Base-by-base conservation (phyloP, 257 asterid genomes). In the Misopates orontium region DNA sequence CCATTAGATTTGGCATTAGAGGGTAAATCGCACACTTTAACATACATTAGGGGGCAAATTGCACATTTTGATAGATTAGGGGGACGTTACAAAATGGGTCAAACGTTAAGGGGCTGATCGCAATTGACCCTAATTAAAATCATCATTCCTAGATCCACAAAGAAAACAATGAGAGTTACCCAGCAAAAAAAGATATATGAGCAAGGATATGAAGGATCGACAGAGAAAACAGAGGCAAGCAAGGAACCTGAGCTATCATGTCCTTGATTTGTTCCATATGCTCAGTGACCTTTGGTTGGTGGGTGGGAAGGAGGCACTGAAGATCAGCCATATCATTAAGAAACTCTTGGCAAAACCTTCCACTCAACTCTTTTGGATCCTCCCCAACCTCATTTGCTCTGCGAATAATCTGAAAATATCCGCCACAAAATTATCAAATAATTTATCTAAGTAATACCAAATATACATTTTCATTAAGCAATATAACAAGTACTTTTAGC, bases 231-330 rank as follows among this genome's bases (percentile, higher is more conserved):
- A 23, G 23, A 5, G 24, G 49, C 22, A 28, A 44, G 74, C 57
- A 40, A 73, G 23, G 31, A 64, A 92, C 98, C 96, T 91, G 67
- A 50, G 84, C 80, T 57, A 89, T 87, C 96, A 89, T 87, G 72
- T 81, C 85, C 82, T 82, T 82, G 49, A 89, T 85, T 52, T 89
- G 87, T 56, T 85, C 95, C 70, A 84, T 84, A 60, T 86, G 88
- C 42, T 86, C 95, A 40, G 89, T 86, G 60, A 87, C 96, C 28
- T 88, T 86, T 32, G 96, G 89, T 73, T 89, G 91, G 76, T 89
- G 83, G 31, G 95, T 87, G 42, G 95, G 96, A 69, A 66, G 66
- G 66, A 85, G 92, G 85, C 96, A 87, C 71, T 89, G 96, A 68
- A 89, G 95, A 85, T 81, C 95, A 67, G 69, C 76, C 97, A 92